Conservation (phyloP, 768 basidiomycete species). For the Strobilomyces echinocephalus region DNA sequence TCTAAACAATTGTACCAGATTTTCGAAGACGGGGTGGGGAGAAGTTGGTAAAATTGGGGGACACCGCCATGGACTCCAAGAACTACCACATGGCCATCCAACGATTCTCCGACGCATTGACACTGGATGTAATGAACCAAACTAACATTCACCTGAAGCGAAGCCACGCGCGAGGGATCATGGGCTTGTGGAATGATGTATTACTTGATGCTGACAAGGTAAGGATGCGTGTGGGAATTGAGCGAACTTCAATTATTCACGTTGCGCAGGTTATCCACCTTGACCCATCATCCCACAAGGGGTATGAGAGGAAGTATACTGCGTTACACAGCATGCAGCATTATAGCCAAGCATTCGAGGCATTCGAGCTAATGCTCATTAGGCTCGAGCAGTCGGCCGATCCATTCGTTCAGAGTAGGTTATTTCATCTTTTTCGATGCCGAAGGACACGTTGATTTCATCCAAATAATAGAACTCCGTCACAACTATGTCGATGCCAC, state of each 20-base stretch:
- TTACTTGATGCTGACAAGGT: conserved; percentile 5
- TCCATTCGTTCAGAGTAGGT: background rate
- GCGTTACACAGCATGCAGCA: background rate
- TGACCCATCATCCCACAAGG: too few species aligned
- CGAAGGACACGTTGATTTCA: background rate
- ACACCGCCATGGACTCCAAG: background rate
- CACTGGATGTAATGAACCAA: background rate
- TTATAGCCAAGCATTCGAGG: background rate
- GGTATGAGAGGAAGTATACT: background rate
- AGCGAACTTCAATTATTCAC: background rate
- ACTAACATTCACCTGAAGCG: background rate
- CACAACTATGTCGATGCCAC: background rate
- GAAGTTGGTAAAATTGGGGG: background rate
- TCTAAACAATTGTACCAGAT: background rate
- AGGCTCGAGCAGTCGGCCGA: background rate
- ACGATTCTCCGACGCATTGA: background rate
- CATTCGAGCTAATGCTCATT: background rate
- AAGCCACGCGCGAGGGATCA: background rate
- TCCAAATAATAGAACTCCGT: background rate
- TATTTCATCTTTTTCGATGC: background rate
- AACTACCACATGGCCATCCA: background rate
- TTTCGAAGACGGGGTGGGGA: background rate
- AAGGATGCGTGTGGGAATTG: background rate
- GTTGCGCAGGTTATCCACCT: background rate
- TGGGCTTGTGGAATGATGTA: background rate